Conservation (phyloP, 1,284 basidiomycete species). For the Hemileia vastatrix region DNA sequence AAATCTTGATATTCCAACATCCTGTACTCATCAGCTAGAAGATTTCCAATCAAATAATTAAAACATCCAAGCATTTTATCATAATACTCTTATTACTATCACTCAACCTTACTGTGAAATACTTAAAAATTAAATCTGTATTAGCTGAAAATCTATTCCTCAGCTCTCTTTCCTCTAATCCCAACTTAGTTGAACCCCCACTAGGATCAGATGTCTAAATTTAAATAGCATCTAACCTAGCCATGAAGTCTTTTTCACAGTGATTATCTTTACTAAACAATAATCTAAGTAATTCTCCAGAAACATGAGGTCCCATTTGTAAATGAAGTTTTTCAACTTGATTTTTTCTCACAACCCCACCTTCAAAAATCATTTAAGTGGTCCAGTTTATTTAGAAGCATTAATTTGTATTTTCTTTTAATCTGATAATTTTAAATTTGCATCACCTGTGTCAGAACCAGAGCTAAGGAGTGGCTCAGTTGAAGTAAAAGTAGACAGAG, state of each 20-base stretch:
- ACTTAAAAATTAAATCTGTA: conserved; percentile 85
- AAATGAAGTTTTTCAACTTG: conserved; percentile 71
- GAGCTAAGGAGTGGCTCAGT: conserved; percentile 33
- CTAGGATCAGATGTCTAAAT: conserved; percentile 60
- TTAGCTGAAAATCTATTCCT: conserved; percentile 71
- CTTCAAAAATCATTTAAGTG: conserved; percentile 52
- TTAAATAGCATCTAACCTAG: conserved; percentile 61
- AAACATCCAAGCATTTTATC: conserved; percentile 80
- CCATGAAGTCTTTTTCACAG: conserved; percentile 81
- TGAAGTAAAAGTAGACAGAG: no score
- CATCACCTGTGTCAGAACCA: conserved; percentile 47
- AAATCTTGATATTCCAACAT: conserved; percentile 76
- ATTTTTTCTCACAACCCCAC: conserved; percentile 72
- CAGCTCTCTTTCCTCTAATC: conserved; percentile 51
- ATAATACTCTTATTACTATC: conserved; percentile 87
- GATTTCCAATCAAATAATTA: conserved; percentile 63
- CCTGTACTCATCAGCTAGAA: conserved; percentile 64
- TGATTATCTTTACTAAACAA: conserved; percentile 94
- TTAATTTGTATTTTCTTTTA: conserved; percentile 63
- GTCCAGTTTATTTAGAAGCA: conserved; percentile 61
- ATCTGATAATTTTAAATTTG: conserved; percentile 62
- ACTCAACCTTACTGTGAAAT: conserved; percentile 76
- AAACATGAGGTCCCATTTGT: conserved; percentile 79
- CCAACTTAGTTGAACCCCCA: conserved; percentile 55
- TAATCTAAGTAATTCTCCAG: conserved; percentile 61